Base-by-base conservation (phyloP, 176 grass and related monocot species). In the Alopecurus myosuroides region DNA sequence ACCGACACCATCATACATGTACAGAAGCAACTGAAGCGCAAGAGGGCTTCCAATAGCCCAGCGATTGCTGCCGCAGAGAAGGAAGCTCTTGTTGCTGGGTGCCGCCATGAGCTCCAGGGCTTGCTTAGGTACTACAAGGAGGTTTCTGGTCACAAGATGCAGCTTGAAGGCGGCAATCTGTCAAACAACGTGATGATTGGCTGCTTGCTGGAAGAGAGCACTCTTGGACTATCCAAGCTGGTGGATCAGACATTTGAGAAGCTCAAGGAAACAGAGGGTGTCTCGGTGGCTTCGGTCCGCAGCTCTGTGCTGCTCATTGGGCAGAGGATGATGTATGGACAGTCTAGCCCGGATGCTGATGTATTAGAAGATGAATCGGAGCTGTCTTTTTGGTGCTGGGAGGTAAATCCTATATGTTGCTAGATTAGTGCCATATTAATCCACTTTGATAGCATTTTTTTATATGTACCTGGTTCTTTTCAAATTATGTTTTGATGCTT, bases 11-110 rank as follows among this genome's bases (percentile, higher is more conserved):
- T 85, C 0, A 67, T 81, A 15, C 89, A 88, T 79, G 87, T 90
- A 26, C 92, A 95, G 93, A 98, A 94, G 81, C 93, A 90, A 60
- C 74, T 89, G 64, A 98, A 98, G 86, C 77, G 91, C 71, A 94
- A 95, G 87, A 87, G 93, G 74, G 88, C 88, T 29, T 93, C 93
- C 1, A 80, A 28, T 23, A 66, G 88, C 0, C 83, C 69, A 20
- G 69, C 29, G 35, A 84, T 95, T 61, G 88, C 85, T 70, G 2
- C 68, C 0, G 82, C 81, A 19, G 86, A 95, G 44, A 95, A 87
- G 74, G 93, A 91, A 1, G 20, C 71, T 3, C 84, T 93, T 7
- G 70, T 88, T 4, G 26, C 62, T 15, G 72, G 89, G n/a, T 91
- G 84, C 53, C 40, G 75, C 14, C 63, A 79, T 74, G 93, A 95